Evolutionary conservation across 2,329 filamentous ascomycete genomes (phyloP), one percentile per base, ranked within the genome.

Genomic region (Onygenales sp.): DNA sequence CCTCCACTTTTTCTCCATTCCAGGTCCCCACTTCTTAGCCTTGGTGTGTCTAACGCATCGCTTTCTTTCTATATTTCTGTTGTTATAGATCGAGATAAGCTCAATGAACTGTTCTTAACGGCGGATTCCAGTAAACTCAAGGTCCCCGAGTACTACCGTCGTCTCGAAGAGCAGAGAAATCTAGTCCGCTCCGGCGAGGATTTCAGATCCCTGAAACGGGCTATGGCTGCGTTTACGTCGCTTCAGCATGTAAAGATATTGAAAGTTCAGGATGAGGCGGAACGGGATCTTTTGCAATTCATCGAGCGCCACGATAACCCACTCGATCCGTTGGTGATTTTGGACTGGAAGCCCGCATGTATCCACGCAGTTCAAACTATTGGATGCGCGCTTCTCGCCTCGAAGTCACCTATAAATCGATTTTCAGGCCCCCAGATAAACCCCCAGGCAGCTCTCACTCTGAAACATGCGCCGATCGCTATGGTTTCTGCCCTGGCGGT

Each of bases 211-310:
- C 67, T 85, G 36, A 77, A 73, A 54, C 73, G 74, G 54, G 81
- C 80, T 14, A 75, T 84, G 56, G 68, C 70, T 36, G 76, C 77
- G 1, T 86, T 86, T 61, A 77, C 74, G 2, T 75, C 76, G 32
- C 73, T 87, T 9, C 80, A 84, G 60, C 79, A 85, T 61, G 76
- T 86, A 49, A 82, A 85, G 56, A 75, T 87, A 11, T 74, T 86
- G 31, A 77, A 80, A 5, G 69, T 85, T 10, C 78, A 82, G 57
- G 82, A 85, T 56, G 70, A 77, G 55, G 74, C 80, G 55, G 82
- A 85, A 60, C 74, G 75, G 46, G 67, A 73, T 21, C 70, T 84
- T 11, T 69, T 80, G 45, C 69, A 73, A 13, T 79, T 77, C 57
- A 71, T 83, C 44, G 71, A 73, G 46, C 67, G 74, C 47, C 72